These are phyloP conservation scores for Lachnellula suecica DNA, from an alignment of 2,329 filamentous ascomycete species.

Conservation along the genomic window DNA sequence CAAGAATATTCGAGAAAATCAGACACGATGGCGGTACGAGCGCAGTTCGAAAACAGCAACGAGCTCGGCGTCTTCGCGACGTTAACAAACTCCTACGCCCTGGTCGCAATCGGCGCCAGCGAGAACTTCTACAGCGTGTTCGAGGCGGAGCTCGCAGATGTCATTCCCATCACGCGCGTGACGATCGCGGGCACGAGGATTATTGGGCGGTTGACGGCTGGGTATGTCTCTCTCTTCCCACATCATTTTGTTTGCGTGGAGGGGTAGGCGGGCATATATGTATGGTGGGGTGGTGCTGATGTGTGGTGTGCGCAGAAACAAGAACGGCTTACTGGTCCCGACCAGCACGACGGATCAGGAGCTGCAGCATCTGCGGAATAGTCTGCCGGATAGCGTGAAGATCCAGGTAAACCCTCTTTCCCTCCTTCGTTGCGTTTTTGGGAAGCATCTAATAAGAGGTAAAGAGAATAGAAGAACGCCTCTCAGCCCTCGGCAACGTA, in stretches of 20 bases:
- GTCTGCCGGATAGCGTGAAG: constrained; percentile 84
- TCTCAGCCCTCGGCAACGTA: constrained; percentile 94
- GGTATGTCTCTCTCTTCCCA: constrained; percentile 49
- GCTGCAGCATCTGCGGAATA: constrained; percentile 94
- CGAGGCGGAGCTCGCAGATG: constrained; percentile 95
- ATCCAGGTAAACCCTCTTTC: constrained; percentile 52
- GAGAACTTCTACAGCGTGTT: constrained; percentile 99
- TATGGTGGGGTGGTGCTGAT: constrained; percentile 12
- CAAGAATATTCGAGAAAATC: not conserved
- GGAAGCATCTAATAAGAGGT: not conserved
- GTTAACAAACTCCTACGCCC: constrained; percentile 94
- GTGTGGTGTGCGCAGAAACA: constrained; percentile 61
- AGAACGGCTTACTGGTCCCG: constrained; percentile 92
- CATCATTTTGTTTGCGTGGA: not conserved
- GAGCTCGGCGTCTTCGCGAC: constrained; percentile 97
- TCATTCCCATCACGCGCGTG: constrained; percentile 94
- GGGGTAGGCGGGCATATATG: not conserved
- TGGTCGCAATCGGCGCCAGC: constrained; percentile 90
- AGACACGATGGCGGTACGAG: constrained; percentile 62
- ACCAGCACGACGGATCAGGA: constrained; percentile 97
- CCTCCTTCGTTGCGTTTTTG: not conserved
- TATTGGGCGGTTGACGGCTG: constrained; percentile 90
- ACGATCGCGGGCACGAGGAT: constrained; percentile 97
- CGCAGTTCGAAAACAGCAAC: constrained; percentile 87
- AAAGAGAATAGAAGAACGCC: constrained; percentile 90